Percentiles rank a stretch among this genome's conserved stretches.
Evolutionary conservation across 495 filamentous ascomycete species (phyloP).

Genomic region (Amniculicola lignicola): DNA sequence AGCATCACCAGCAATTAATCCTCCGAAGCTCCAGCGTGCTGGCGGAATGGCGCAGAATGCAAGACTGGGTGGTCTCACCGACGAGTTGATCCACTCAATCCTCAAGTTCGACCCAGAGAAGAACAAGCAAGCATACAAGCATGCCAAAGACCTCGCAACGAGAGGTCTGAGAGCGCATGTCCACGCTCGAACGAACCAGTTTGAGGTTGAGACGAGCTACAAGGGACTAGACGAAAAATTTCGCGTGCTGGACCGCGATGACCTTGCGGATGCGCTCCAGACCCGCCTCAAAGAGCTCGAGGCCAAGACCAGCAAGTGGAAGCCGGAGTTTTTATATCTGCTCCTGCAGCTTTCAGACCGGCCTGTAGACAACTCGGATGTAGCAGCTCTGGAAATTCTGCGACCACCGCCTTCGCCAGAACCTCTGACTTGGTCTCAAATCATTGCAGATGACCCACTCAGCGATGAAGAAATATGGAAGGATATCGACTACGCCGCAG

Average conservation of each 20-base stretch:
- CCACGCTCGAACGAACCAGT: slow-evolving; percentile 79
- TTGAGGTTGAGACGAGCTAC: slow-evolving; percentile 69
- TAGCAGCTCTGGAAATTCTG: slow-evolving; percentile 58
- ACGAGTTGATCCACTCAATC: slow-evolving; percentile 52
- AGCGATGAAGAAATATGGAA: slow-evolving; percentile 74
- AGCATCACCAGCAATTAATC: no score
- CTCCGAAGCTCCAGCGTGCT: background rate
- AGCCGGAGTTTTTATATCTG: slow-evolving; percentile 76
- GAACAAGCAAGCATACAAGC: slow-evolving; percentile 44
- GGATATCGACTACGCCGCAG: slow-evolving; percentile 65
- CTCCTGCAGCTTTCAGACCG: slow-evolving; percentile 78
- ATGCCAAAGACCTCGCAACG: slow-evolving; percentile 49
- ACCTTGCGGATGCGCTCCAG: slow-evolving; percentile 72
- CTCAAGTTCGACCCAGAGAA: slow-evolving; percentile 33
- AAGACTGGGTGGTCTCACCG: slow-evolving; percentile 48
- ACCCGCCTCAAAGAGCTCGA: slow-evolving; percentile 60
- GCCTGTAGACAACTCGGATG: slow-evolving; percentile 64
- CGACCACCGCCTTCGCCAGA: slow-evolving; percentile 46
- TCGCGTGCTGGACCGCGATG: slow-evolving; percentile 70
- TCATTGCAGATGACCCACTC: slow-evolving; percentile 69
- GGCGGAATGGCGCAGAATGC: slow-evolving; percentile 50
- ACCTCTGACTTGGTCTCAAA: slow-evolving; percentile 68
- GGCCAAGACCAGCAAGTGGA: slow-evolving; percentile 53
- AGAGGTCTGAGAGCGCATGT: slow-evolving; percentile 56
- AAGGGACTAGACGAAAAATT: slow-evolving; percentile 88